Percentiles rank a stretch among this genome's conserved stretches.
These are phyloP conservation scores for Peniophora sp. DNA, from an alignment of 1,284 basidiomycete genomes.

Conservation along the genomic window DNA sequence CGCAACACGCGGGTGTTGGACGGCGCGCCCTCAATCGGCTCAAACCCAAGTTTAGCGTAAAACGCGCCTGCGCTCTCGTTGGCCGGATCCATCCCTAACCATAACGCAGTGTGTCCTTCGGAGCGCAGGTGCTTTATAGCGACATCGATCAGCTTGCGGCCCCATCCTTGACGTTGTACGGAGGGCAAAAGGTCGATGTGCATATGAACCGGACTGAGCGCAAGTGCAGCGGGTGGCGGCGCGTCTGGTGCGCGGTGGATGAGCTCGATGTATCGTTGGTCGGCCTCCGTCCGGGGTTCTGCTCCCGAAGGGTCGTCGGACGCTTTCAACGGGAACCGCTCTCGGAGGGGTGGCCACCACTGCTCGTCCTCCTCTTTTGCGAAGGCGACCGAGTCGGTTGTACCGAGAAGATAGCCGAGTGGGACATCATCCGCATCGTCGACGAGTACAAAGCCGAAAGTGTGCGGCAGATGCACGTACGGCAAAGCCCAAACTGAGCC, in stretches of 20 bases:
- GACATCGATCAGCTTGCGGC: conserved; percentile 42
- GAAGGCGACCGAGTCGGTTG: conserved; percentile 51
- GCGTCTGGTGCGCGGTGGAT: conserved; percentile 37
- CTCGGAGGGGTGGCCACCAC: conserved; percentile 53
- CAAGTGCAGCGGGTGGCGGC: conserved; percentile 37
- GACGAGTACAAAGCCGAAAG: conserved; percentile 68
- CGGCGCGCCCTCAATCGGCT: conserved; percentile 37
- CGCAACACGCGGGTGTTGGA: conserved; percentile 38
- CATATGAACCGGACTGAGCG: conserved; percentile 55
- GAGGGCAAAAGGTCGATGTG: conserved; percentile 59
- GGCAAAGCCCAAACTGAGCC: conserved; percentile 67
- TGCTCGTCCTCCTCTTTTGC: conserved; percentile 39
- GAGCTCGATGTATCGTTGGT: conserved; percentile 39
- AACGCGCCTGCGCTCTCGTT: conserved; percentile 51
- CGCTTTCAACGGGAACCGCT: conserved; percentile 36
- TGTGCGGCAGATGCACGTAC: conserved; percentile 57
- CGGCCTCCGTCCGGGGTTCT: conserved; percentile 31
- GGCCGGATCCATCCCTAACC: conserved; percentile 53
- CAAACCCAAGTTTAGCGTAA: conserved; percentile 51
- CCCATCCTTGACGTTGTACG: conserved; percentile 58
- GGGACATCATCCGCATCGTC: conserved; percentile 22
- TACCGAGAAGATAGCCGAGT: conserved; percentile 56
- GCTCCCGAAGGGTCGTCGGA: neutral
- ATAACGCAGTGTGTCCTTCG: conserved; percentile 40
- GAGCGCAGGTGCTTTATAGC: conserved; percentile 43